Evolutionary conservation across 2,329 filamentous ascomycete species (phyloP), one percentile per base, ranked within the genome.

Genomic region (Diaporthe sp.): DNA sequence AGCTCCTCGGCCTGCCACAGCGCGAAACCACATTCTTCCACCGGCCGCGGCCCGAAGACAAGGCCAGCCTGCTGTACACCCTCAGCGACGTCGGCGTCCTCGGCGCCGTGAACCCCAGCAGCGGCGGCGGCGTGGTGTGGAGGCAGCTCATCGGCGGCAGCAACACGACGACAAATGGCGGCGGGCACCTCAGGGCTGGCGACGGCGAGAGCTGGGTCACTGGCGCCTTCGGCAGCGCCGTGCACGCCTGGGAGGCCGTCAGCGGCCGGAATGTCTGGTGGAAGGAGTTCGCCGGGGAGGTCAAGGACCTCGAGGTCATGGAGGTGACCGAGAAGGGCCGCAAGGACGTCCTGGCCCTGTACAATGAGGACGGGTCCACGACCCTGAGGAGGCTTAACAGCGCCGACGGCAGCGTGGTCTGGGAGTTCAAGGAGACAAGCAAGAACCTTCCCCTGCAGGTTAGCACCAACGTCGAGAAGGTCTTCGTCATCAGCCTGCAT

Each of bases 11-110:
- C 80, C 85, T 94, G 50, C 95, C 97, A 71, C 93, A 93, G 82
- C 87, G 91, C 82, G 91, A 94, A 76, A 94, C 94, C 75, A 98
- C 96, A 78, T 97, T 98, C 89, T 98, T 98, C 90, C 95, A 98
- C 85, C 93, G 92, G 78, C 96, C 97, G 51, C 90, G 93, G 80
- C 89, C 91, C 76, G 91, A 92, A 78, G 96, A 96, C 76, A 95
- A 94, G 83, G 96, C 96, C 47, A 96, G 94, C 71, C 88, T 99
- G 50, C 89, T 99, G 70, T 99, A 98, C 83, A 97, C 97, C 0
- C 86, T 98, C 58, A 97, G 94, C 77, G 94, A 98, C 73, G 89
- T 95, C 65, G 91, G 92, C 50, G 90, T 98, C 2, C 84, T 99
- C 25, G 97, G 94, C 65, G 96, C 96, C 1, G 89, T 98, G 61